These are phyloP conservation scores for Trichoderma aggressivum DNA, from an alignment of 2,329 filamentous ascomycete species.

Conservation along the genomic window DNA sequence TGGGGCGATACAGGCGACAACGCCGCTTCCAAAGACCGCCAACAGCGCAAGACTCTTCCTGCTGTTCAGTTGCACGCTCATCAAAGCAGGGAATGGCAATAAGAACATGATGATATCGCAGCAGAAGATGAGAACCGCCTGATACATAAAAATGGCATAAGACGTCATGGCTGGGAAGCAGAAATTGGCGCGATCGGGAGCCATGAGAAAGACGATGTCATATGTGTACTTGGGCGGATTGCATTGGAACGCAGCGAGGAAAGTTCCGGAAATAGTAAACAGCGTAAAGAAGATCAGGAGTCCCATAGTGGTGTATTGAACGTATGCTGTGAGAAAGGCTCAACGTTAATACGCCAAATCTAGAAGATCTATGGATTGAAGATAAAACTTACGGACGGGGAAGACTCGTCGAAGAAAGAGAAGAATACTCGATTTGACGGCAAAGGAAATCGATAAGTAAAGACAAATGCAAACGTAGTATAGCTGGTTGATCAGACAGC, in stretches of 20 bases:
- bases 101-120: conserved; percentile 1
- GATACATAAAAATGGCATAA: not conserved
- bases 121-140: not conserved
- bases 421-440: conserved; percentile 3
- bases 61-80: not conserved
- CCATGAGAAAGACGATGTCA: not conserved
- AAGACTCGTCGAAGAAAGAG: conserved; percentile 5
- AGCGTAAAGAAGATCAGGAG: not conserved
- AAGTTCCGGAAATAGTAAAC: not conserved
- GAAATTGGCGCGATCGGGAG: not conserved
- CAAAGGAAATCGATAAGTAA: not conserved
- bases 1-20: not conserved
- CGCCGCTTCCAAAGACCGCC: not conserved
- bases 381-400: not conserved
- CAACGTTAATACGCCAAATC: not conserved
- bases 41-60: not conserved
- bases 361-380: not conserved
- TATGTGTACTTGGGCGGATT: conserved; percentile 5
- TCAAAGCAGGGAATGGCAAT: not conserved
- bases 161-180: conserved; percentile 1
- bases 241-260: not conserved
- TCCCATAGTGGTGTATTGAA: not conserved
- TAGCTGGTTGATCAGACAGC: not conserved
- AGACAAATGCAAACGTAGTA: conserved; percentile 3
- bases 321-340: not conserved